Percentiles rank a stretch among this genome's conserved stretches.
Conservation (phyloP, 352 stramenopile species). For the Phytophthora sansomeana region DNA sequence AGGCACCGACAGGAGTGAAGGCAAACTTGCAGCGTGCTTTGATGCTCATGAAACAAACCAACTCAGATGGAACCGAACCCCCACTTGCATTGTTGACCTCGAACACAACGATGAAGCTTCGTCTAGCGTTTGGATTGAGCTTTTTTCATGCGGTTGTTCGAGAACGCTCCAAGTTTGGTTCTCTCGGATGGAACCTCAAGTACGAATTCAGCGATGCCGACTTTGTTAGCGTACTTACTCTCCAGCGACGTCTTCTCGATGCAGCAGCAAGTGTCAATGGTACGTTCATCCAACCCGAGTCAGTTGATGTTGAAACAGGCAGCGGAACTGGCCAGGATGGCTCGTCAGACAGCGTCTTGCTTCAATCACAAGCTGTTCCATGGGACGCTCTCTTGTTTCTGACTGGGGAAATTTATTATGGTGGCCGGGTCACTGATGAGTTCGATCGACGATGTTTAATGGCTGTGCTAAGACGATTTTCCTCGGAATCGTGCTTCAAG, state of each 20-base stretch:
- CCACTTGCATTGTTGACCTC: background rate
- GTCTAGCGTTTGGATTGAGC: conserved; percentile 76
- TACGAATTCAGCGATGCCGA: conserved; percentile 87
- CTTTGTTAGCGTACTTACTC: conserved; percentile 71
- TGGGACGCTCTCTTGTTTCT: conserved; percentile 85
- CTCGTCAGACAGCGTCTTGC: background rate
- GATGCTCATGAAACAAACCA: conserved; percentile 40
- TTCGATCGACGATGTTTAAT: conserved; percentile 80
- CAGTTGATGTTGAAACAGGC: background rate
- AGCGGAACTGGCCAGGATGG: background rate
- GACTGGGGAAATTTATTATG: conserved; percentile 86
- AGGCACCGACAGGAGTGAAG: conserved; percentile 76
- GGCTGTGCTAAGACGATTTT: conserved; percentile 74
- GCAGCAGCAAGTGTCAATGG: conserved; percentile 7
- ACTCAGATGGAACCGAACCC: background rate
- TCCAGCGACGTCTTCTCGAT: conserved; percentile 62
- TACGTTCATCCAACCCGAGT: background rate
- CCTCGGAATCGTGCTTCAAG: conserved; percentile 36
- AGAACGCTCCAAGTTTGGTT: conserved; percentile 78
- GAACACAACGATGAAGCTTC: conserved; percentile 41
- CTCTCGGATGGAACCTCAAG: conserved; percentile 79
- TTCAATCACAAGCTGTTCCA: conserved; percentile 40
- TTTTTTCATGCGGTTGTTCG: conserved; percentile 86
- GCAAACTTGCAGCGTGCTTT: conserved; percentile 80
- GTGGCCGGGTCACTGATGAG: conserved; percentile 83